Conservation (phyloP, 1,284 basidiomycete genomes). For the Rhodotorula sp. region DNA sequence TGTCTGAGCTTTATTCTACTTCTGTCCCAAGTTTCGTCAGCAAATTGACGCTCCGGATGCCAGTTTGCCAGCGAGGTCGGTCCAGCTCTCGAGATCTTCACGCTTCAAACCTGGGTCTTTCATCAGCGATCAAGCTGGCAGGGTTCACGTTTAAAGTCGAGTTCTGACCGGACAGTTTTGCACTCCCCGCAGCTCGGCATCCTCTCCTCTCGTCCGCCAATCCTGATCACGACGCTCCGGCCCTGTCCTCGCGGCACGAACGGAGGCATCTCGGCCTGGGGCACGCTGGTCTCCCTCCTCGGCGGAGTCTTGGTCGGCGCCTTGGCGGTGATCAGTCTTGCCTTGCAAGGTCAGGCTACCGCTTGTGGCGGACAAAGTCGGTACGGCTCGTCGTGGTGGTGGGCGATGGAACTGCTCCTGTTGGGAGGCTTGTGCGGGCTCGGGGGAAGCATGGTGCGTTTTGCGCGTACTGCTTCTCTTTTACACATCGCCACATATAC, state of each 20-base stretch:
- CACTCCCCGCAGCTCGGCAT: slow-evolving; percentile 62
- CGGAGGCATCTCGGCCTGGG: slow-evolving; percentile 73
- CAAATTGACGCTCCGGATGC: too few relatives aligned
- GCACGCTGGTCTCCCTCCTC: slow-evolving; percentile 67
- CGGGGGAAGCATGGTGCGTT: slow-evolving; percentile 68
- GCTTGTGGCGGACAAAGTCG: slow-evolving; percentile 19
- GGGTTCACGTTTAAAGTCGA: background rate
- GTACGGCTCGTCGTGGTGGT: slow-evolving; percentile 21
- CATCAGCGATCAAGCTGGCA: background rate
- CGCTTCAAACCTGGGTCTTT: background rate
- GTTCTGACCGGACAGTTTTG: background rate
- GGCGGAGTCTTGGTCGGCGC: slow-evolving; percentile 74
- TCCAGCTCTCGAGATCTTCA: background rate
- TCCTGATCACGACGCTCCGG: slow-evolving; percentile 66
- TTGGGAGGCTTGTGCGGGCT: slow-evolving; percentile 68
- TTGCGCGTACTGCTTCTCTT: background rate
- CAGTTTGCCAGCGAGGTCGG: slow-evolving; percentile 39
- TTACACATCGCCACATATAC: background rate
- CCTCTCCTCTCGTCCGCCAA: slow-evolving; percentile 64
- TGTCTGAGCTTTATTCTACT: slow-evolving; percentile 44
- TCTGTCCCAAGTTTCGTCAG: too few relatives aligned
- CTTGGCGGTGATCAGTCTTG: slow-evolving; percentile 64
- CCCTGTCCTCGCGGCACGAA: slow-evolving; percentile 86
- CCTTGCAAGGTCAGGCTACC: slow-evolving; percentile 49
- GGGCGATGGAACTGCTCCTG: slow-evolving; percentile 55